Evolutionary conservation across 1,284 basidiomycete genomes (phyloP), one percentile per base, ranked within the genome.

Genomic region (Taiwanofungus camphoratus): DNA sequence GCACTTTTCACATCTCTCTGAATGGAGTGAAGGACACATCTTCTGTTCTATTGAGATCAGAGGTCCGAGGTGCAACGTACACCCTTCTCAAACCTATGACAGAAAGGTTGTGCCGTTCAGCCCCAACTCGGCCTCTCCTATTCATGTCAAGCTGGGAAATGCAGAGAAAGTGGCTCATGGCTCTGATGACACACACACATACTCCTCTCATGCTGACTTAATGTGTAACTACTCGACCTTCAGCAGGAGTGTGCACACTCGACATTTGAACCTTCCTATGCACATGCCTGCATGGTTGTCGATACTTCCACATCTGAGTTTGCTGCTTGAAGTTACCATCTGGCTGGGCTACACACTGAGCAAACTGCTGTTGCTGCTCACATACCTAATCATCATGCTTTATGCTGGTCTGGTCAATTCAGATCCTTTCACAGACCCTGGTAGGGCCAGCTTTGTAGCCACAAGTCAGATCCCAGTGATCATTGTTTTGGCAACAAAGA

Each of bases 401-500:
- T 82, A 74, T 50, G 71, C 71, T 5, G 63, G 66, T 0, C 64
- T 81, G 41, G 73, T 72, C 56, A 60, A 64, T 43, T 74, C 74
- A 5, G 76, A 78, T 50, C 69, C 75, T 5, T 76, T 87, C 57
- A 65, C 65, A 5, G 65, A 77, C 45, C 65, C 73, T 9, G 45
- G 62, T 4, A 72, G 78, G 1, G 56, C 69, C 27, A 88, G 84
- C 1, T 86, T 74, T 66, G 67, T 92, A 24, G 74, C 77, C 0
- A 60, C 74, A 21, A 77, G 84, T 2, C 85, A 89, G 55, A 57
- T 91, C 9, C 87, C 88, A 0, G 70, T 88, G 39, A 71, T 87
- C 24, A 71, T 87, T 50, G 69, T 77, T 2, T 71, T 91, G 18
- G 80, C 78, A 0, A 73, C 79, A 16, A 92, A 91, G 71, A 85